Evolutionary conservation across 176 grass and related monocot species (phyloP).

Genomic region (Alopecurus myosuroides): DNA sequence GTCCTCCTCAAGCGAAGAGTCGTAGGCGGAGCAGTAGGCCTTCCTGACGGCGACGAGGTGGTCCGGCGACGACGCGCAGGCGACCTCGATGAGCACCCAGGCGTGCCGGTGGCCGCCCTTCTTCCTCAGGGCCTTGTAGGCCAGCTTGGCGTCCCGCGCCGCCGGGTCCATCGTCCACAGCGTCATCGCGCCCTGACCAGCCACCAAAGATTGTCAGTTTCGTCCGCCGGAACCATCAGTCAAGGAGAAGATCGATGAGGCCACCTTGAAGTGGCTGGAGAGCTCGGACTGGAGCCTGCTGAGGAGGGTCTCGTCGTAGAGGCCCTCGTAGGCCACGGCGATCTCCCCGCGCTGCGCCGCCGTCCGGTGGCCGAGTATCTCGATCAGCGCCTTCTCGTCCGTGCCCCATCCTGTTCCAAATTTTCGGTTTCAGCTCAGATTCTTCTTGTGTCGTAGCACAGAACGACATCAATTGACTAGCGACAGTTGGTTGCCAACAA

Average conservation of each 20-base stretch:
- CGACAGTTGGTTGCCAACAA: neutral
- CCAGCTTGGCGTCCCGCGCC: slow-evolving; percentile 78
- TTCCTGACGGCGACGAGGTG: slow-evolving; percentile 87
- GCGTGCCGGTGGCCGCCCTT: slow-evolving; percentile 36
- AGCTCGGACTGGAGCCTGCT: slow-evolving; percentile 66
- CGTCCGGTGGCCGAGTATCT: slow-evolving; percentile 72
- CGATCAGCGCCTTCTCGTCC: slow-evolving; percentile 78
- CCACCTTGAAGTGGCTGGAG: slow-evolving; percentile 61
- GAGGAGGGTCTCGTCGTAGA: slow-evolving; percentile 59
- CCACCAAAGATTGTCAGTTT: neutral
- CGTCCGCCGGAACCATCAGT: neutral
- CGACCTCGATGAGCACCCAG: slow-evolving; percentile 75
- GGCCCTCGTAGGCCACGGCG: slow-evolving; percentile 48
- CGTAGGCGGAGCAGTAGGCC: slow-evolving; percentile 64
- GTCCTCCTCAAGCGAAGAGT: slow-evolving; percentile 75
- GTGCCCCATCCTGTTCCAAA: slow-evolving; percentile 59
- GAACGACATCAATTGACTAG: neutral
- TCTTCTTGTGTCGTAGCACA: neutral
- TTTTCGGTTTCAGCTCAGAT: neutral
- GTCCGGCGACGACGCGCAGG: slow-evolving; percentile 79
- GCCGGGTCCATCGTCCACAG: slow-evolving; percentile 68
- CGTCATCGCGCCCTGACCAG: slow-evolving; percentile 69
- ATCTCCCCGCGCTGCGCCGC: slow-evolving; percentile 65
- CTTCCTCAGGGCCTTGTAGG: slow-evolving; percentile 52
- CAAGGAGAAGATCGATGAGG: neutral